phyloP scores from a whole-genome alignment of 2,329 filamentous ascomycete species.

The Scortechinia acanthostroma region DNA sequence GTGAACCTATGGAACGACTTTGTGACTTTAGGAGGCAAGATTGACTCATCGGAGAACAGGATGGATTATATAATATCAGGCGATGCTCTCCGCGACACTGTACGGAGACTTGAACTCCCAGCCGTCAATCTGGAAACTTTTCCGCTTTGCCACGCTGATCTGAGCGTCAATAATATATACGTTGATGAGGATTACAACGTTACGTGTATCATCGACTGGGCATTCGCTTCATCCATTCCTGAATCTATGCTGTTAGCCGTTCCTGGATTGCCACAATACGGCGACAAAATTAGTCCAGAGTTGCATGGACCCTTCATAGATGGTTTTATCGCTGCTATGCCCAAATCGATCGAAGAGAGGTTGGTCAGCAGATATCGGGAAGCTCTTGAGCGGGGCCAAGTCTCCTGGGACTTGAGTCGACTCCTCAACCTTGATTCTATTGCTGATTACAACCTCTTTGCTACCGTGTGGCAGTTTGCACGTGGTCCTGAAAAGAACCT shows the following conservation, averaged over 20 bases:
- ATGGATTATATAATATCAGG: neutral
- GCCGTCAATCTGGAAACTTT: neutral
- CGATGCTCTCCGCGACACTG: neutral
- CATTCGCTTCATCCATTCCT: neutral
- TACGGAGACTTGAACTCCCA: neutral
- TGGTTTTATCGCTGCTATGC: neutral
- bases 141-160: neutral
- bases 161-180: constrained; percentile 1
- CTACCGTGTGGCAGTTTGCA: neutral
- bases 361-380: too few relatives aligned
- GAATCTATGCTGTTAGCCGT: neutral
- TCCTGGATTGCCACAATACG: neutral
- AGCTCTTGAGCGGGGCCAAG: too few relatives aligned
- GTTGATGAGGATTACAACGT: neutral
- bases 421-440: neutral
- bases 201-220: constrained; percentile 1
- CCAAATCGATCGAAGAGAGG: too few relatives aligned
- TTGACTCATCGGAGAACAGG: neutral
- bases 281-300: neutral
- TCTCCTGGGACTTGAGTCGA: neutral
- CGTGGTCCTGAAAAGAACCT: neutral
- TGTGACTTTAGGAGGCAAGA: neutral
- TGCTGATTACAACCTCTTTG: neutral
- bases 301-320: neutral
- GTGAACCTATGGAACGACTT: neutral